These are phyloP conservation scores for Mortierella sp. DNA, from an alignment of 371 early-diverging fungal species.

Conservation along the genomic window DNA sequence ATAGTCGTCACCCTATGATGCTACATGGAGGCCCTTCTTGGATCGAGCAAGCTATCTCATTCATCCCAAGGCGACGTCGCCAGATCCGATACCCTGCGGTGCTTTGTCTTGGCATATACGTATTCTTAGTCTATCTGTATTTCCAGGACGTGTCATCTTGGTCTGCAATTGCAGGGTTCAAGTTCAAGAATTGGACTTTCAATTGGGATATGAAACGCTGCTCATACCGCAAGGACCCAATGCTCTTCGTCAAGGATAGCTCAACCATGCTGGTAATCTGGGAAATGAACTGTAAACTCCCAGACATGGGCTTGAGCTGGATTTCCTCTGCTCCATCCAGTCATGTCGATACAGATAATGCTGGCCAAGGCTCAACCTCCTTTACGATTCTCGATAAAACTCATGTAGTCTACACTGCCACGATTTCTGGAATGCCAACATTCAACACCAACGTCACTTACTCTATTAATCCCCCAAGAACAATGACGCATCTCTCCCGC, in stretches of 20 bases:
- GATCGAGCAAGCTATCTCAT: conserved; percentile 26
- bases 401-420: conserved; percentile 67
- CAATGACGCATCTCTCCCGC: conserved; percentile 28
- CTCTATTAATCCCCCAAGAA: conserved; percentile 40
- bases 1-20: conserved; percentile 50
- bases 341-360: conserved; percentile 7
- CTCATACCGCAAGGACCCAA: conserved; percentile 66
- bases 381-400: conserved; percentile 58
- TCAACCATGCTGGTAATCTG: conserved; percentile 68
- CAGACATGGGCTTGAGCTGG: conserved; percentile 63
- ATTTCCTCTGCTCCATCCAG: conserved; percentile 8
- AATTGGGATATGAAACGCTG: conserved; percentile 66
- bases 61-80: conserved; percentile 56
- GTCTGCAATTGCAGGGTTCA: conserved; percentile 61
- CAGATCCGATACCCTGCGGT: conserved; percentile 56
- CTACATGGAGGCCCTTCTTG: conserved; percentile 38
- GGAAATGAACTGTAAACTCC: conserved; percentile 68
- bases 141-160: conserved; percentile 56
- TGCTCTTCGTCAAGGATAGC: conserved; percentile 67
- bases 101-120: conserved; percentile 29
- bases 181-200: conserved; percentile 65
- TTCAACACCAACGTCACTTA: conserved; percentile 58
- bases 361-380: conserved; percentile 27
- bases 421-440: conserved; percentile 59
- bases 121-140: conserved; percentile 54